phyloP scores from a whole-genome alignment of 106 monocot genomes.

The Allium fistulosum region DNA sequence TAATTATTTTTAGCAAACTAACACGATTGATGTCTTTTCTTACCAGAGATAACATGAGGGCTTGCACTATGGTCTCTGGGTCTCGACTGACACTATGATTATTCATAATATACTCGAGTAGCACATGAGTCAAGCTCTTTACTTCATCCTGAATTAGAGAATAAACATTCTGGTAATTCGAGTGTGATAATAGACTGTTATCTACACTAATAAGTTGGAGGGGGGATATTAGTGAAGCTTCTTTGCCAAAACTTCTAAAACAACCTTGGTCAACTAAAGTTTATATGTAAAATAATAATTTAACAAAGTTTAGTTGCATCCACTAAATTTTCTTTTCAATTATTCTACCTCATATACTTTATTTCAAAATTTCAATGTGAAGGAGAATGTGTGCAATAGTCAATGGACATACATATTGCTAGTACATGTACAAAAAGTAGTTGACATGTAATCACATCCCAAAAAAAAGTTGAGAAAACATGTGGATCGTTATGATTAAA shows the following conservation, averaged over 20 bases:
- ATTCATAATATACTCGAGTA: conserved; percentile 69
- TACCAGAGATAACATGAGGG: conserved; percentile 78
- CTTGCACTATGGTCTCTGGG: conserved; percentile 55
- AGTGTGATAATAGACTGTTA: neutral
- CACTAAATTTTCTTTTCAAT: too few species aligned
- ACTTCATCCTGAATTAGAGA: conserved; percentile 37
- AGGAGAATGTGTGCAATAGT: too few species aligned
- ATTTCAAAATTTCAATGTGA: too few species aligned
- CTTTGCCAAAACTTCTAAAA: neutral
- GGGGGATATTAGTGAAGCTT: too few species aligned
- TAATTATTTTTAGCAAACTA: neutral
- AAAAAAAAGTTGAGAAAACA: too few species aligned
- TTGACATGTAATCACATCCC: too few species aligned
- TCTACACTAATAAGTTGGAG: too few species aligned
- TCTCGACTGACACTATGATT: conserved; percentile 57
- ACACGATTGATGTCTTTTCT: neutral
- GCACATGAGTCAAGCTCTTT: conserved; percentile 26
- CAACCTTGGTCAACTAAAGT: neutral
- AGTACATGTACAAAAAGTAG: too few species aligned
- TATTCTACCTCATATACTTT: too few species aligned
- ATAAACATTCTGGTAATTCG: neutral
- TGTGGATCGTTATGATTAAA: too few species aligned
- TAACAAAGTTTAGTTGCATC: neutral
- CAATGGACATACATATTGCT: too few species aligned
- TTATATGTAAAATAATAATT: neutral